Conservation (phyloP, 768 basidiomycete species). For the Boletellus emodensis region DNA sequence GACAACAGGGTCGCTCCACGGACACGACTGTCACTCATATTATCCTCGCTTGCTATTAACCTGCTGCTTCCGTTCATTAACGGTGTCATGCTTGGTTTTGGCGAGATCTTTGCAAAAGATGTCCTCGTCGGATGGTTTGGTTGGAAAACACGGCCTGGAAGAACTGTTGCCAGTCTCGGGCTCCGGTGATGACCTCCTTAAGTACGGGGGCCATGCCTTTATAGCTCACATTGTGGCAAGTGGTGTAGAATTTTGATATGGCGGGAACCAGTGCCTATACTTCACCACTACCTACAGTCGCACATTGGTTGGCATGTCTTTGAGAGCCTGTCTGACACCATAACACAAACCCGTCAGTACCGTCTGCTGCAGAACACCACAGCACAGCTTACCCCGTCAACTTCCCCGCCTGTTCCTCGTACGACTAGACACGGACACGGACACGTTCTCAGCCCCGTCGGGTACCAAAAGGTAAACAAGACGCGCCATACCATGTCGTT, state of each 20-base stretch:
- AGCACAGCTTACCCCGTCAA: not conserved
- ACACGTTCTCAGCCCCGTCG: not conserved
- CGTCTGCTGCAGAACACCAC: not conserved
- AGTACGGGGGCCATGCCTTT: not conserved
- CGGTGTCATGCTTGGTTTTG: constrained; percentile 95
- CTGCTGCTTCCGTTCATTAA: constrained; percentile 85
- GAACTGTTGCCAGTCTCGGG: constrained; percentile 23
- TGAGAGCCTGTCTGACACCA: constrained; percentile 53
- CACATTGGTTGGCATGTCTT: constrained; percentile 50
- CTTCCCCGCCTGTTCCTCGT: not conserved
- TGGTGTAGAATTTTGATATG: constrained; percentile 1
- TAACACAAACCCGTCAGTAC: no score
- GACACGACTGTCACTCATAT: constrained; percentile 63
- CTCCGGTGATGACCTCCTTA: constrained; percentile 8
- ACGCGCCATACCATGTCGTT: not conserved
- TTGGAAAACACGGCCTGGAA: constrained; percentile 34
- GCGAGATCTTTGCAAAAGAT: constrained; percentile 86
- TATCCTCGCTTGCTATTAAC: constrained; percentile 79
- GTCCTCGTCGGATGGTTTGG: constrained; percentile 56
- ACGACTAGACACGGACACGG: not conserved
- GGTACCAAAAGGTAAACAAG: no score
- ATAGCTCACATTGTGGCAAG: not conserved
- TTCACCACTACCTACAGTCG: constrained; percentile 26
- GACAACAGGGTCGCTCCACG: constrained; percentile 61
- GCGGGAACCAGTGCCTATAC: not conserved